Evolutionary conservation across 2,329 filamentous ascomycete species (phyloP).

Genomic region (Penicillium janthinellum): DNA sequence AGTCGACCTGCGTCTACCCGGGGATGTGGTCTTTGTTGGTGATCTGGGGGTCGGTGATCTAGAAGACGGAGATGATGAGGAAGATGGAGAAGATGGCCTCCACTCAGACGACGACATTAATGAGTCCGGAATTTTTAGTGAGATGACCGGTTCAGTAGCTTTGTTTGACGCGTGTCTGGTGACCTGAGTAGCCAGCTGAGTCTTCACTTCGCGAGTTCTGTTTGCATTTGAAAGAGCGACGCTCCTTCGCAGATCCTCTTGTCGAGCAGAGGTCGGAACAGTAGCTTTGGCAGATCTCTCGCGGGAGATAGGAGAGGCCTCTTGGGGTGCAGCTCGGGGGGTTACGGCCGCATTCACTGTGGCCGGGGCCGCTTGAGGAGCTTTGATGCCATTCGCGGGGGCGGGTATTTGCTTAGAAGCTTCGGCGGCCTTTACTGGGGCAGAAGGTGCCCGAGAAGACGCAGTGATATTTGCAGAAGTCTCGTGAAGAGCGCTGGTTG

Average conservation of each 20-base stretch:
- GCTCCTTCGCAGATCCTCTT: slow-evolving; percentile 7
- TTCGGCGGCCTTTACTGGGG: background rate
- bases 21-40: background rate
- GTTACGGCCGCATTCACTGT: background rate
- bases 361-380: background rate
- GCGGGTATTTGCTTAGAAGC: background rate
- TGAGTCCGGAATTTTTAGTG: background rate
- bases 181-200: background rate
- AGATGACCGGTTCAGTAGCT: background rate
- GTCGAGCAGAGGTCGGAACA: background rate
- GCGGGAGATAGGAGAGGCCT: background rate
- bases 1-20: slow-evolving; percentile 29
- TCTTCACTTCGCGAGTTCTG: background rate
- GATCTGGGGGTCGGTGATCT: background rate
- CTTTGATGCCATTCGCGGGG: background rate
- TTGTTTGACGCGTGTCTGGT: background rate
- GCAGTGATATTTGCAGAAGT: background rate
- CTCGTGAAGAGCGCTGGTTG: background rate
- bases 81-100: background rate
- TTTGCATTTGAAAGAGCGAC: slow-evolving; percentile 11
- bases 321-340: background rate
- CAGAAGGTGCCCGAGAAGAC: background rate
- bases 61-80: background rate
- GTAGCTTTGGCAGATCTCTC: background rate
- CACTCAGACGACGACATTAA: slow-evolving; percentile 3